These are phyloP conservation scores for Yamadazyma friedrichii DNA, from an alignment of 1,139 yeast genomes.

Conservation along the genomic window DNA sequence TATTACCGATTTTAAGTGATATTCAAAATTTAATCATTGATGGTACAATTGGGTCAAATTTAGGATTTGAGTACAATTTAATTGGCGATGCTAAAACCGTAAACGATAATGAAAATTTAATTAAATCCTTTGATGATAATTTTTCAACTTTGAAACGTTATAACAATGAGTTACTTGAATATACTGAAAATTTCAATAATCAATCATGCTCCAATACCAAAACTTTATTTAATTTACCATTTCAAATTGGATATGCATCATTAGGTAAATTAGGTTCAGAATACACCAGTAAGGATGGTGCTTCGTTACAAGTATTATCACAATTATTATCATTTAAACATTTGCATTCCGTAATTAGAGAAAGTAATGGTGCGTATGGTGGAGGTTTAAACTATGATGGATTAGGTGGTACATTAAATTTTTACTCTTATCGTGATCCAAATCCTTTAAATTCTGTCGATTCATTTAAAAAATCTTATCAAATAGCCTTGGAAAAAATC, in stretches of 20 bases:
- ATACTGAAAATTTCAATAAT: conserved; percentile 11
- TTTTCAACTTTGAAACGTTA: conserved; percentile 3
- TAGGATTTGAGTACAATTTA: conserved; percentile 51
- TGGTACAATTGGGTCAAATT: conserved; percentile 16
- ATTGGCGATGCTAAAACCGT: conserved; percentile 55
- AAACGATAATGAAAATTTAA: conserved; percentile 38
- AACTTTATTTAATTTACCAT: conserved; percentile 71
- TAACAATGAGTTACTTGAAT: conserved; percentile 12
- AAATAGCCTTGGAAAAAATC: conserved; percentile 51
- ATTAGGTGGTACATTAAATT: conserved; percentile 74
- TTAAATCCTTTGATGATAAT: conserved; percentile 33
- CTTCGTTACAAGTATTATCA: conserved; percentile 78
- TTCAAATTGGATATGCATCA: conserved; percentile 85
- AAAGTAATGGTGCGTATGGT: conserved; percentile 97
- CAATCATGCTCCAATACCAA: conserved; percentile 14
- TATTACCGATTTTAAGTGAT: conserved; percentile 62
- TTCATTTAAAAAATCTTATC: conserved; percentile 58
- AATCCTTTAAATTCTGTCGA: conserved; percentile 69
- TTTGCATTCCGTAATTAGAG: conserved; percentile 86
- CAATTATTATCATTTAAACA: conserved; percentile 80
- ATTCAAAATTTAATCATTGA: conserved; percentile 48
- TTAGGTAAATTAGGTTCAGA: conserved; percentile 66
- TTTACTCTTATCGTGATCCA: conserved; percentile 93
- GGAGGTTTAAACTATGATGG: conserved; percentile 90
- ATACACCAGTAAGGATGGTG: conserved; percentile 73